These are phyloP conservation scores for Thielaviopsis ethacetica DNA, from an alignment of 2,329 filamentous ascomycete genomes.

Conservation along the genomic window DNA sequence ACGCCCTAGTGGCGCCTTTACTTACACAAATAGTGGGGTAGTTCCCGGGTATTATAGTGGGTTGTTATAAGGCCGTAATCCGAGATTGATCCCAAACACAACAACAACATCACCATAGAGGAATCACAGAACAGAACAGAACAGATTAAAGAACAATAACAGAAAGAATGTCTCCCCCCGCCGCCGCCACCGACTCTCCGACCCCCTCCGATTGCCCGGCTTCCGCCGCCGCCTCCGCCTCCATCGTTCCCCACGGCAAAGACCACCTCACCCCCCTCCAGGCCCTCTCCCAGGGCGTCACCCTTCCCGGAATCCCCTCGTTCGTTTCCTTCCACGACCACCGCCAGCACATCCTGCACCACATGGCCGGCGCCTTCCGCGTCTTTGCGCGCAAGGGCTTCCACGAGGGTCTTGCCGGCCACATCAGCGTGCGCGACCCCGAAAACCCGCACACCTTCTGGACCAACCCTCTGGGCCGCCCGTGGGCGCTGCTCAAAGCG, in stretches of 20 bases:
- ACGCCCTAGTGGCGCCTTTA: too few species aligned
- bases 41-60: too few species aligned
- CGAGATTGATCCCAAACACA: too few species aligned
- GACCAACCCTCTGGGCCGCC: constrained; percentile 43
- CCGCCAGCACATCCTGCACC: constrained; percentile 22
- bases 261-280: constrained; percentile 6
- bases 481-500: constrained; percentile 49
- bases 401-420: constrained; percentile 29
- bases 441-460: constrained; percentile 22
- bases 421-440: constrained; percentile 27
- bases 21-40: too few species aligned
- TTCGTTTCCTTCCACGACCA: constrained; percentile 16
- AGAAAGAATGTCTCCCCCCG: neutral
- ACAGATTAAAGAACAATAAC: too few species aligned
- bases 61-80: too few species aligned
- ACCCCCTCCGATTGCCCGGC: too few species aligned
- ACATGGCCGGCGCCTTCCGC: constrained; percentile 30
- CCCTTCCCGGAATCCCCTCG: constrained; percentile 5
- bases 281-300: constrained; percentile 7
- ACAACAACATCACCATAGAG: too few species aligned
- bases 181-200: too few species aligned
- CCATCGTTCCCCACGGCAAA: constrained; percentile 2
- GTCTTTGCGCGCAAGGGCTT: constrained; percentile 30
- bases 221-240: too few species aligned
- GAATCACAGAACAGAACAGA: too few species aligned